Conservation (phyloP, 257 asterid genomes). For the Solanum phureja region DNA sequence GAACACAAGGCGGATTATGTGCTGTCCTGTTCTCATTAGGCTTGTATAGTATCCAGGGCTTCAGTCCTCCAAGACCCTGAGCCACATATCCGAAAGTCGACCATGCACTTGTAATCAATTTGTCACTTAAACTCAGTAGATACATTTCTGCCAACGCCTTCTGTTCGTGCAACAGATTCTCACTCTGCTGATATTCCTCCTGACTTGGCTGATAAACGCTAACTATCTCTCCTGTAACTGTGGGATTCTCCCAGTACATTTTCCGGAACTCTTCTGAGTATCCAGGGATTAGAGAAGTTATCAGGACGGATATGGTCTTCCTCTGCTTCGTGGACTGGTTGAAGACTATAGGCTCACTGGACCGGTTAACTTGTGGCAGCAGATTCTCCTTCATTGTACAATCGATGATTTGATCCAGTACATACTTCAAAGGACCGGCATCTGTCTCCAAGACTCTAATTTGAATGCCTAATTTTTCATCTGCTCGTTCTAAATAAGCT, state of each 20-base stretch:
- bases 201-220: constrained; percentile 50
- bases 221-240: constrained; percentile 38
- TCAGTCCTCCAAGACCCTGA: constrained; percentile 68
- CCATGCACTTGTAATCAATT: constrained; percentile 57
- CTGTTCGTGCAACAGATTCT: constrained; percentile 30
- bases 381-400: constrained; percentile 42
- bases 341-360: background rate
- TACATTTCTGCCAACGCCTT: constrained; percentile 72
- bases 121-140: constrained; percentile 55
- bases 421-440: constrained; percentile 27
- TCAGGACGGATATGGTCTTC: constrained; percentile 24
- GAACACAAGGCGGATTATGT: constrained; percentile 43
- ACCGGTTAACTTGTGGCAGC: constrained; percentile 24
- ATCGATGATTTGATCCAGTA: constrained; percentile 42
- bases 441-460: constrained; percentile 31
- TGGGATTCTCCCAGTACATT: constrained; percentile 54
- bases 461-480: constrained; percentile 55
- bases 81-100: constrained; percentile 83
- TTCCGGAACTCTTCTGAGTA: constrained; percentile 43
- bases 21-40: constrained; percentile 22
- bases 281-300: constrained; percentile 45
- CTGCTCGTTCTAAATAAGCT: constrained; percentile 43
- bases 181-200: constrained; percentile 44
- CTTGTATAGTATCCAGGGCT: constrained; percentile 63
- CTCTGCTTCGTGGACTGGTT: constrained; percentile 12